Evolutionary conservation across 2,329 filamentous ascomycete genomes (phyloP).

Genomic region (Fusarium dlaminii): DNA sequence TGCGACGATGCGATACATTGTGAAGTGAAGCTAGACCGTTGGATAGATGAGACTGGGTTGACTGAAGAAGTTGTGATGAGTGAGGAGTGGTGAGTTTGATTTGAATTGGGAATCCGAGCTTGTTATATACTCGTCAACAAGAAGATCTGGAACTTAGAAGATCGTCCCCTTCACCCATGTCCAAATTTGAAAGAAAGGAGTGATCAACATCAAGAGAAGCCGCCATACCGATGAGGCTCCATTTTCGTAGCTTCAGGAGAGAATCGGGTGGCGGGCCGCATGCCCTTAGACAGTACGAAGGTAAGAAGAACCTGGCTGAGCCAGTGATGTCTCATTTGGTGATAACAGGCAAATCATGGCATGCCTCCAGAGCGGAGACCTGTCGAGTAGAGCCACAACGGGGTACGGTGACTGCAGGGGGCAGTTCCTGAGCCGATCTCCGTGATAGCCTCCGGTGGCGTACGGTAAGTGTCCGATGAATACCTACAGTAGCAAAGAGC

Average conservation of each 20-base stretch:
- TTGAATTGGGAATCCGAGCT: slow-evolving; percentile 6
- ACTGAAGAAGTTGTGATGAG: slow-evolving; percentile 19
- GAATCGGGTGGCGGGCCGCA: slow-evolving; percentile 29
- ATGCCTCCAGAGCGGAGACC: neutral
- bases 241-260: slow-evolving; percentile 1
- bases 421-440: slow-evolving; percentile 7
- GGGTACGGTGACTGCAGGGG: slow-evolving; percentile 1
- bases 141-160: neutral
- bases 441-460: slow-evolving; percentile 11
- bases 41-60: slow-evolving; percentile 11
- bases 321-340: neutral
- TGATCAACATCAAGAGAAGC: slow-evolving; percentile 12
- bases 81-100: slow-evolving; percentile 18
- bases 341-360: slow-evolving; percentile 1
- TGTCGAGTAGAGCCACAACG: slow-evolving; percentile 1
- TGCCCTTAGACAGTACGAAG: slow-evolving; percentile 6
- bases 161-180: neutral
- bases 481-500: neutral
- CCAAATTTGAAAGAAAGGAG: neutral
- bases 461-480: neutral
- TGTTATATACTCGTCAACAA: slow-evolving; percentile 25
- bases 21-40: slow-evolving; percentile 23
- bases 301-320: neutral
- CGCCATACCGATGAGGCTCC: slow-evolving; percentile 14
- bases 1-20: slow-evolving; percentile 46